Conservation (phyloP, 306 rosid genomes). For the Fragaria nilgerrensis region DNA sequence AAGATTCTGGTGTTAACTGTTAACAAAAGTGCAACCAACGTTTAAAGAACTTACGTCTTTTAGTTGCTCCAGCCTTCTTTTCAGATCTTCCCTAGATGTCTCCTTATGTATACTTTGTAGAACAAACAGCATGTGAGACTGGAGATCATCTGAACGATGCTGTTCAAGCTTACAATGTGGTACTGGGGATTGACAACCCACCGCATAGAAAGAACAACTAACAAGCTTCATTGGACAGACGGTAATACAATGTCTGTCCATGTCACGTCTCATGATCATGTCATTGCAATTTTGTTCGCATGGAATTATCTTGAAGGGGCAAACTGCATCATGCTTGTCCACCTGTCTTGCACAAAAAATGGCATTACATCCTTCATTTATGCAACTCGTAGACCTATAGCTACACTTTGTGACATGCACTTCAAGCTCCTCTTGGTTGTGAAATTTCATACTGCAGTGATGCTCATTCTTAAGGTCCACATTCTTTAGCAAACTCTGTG, state of each 20-base stretch:
- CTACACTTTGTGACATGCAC: slow-evolving; percentile 48
- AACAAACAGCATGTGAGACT: slow-evolving; percentile 52
- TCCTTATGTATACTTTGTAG: slow-evolving; percentile 59
- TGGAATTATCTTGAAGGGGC: slow-evolving; percentile 72
- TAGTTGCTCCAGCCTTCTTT: slow-evolving; percentile 50
- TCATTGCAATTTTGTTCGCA: slow-evolving; percentile 78
- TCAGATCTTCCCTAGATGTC: slow-evolving; percentile 49
- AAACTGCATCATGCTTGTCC: slow-evolving; percentile 63
- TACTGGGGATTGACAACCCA: slow-evolving; percentile 65
- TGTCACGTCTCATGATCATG: slow-evolving; percentile 67
- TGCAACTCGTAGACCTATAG: slow-evolving; percentile 53
- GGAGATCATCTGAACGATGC: slow-evolving; percentile 48
- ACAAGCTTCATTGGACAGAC: slow-evolving; percentile 85
- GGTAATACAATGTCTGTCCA: slow-evolving; percentile 91
- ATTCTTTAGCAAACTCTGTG: slow-evolving; percentile 52
- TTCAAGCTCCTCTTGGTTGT: slow-evolving; percentile 46
- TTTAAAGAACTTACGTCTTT: slow-evolving; percentile 43
- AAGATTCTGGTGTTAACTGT: background rate
- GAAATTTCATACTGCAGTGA: slow-evolving; percentile 54
- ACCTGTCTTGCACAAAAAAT: slow-evolving; percentile 51
- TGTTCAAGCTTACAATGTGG: slow-evolving; percentile 51
- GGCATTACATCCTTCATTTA: slow-evolving; percentile 61
- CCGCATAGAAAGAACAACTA: slow-evolving; percentile 70
- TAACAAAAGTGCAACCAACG: background rate
- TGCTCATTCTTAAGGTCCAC: slow-evolving; percentile 62